phyloP scores from a whole-genome alignment of 148 eudicot species.

The Spergularia bocconei region DNA sequence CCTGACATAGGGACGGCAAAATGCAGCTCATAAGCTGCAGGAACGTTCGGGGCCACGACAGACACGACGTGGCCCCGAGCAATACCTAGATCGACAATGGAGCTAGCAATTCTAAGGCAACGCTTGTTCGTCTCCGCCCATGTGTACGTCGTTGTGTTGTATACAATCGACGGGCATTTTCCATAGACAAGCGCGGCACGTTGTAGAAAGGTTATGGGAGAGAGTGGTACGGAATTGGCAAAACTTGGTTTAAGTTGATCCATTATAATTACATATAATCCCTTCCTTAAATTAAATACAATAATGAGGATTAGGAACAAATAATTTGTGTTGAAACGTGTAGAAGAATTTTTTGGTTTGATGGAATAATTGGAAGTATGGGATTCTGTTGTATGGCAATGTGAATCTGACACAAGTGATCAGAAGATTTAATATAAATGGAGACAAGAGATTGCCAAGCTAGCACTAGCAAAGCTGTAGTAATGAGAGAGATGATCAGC shows the following conservation, averaged over 20 bases:
- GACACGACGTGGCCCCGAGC: slow-evolving; percentile 20
- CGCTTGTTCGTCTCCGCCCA: slow-evolving; percentile 17
- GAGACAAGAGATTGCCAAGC: no score
- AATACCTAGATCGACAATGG: slow-evolving; percentile 11
- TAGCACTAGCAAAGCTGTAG: no score
- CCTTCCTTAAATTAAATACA: not conserved
- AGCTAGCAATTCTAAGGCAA: slow-evolving; percentile 19
- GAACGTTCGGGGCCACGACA: slow-evolving; percentile 22
- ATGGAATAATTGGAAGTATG: not conserved
- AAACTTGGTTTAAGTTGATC: slow-evolving; percentile 21
- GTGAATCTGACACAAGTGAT: not conserved
- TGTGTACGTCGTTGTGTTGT: slow-evolving; percentile 17
- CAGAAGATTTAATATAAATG: no score
- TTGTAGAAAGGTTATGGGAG: slow-evolving; percentile 21
- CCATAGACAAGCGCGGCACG: slow-evolving; percentile 18
- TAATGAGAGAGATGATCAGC: not conserved
- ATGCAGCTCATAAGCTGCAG: slow-evolving; percentile 28
- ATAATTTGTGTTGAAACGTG: no score
- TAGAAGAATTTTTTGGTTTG: no score
- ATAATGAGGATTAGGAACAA: no score
- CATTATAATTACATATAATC: not conserved
- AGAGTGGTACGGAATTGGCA: slow-evolving; percentile 23
- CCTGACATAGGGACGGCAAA: slow-evolving; percentile 25
- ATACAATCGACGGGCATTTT: slow-evolving; percentile 20
- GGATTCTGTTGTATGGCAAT: not conserved